Conservation (phyloP, 495 filamentous ascomycete species). For the Cenococcum geophilum region DNA sequence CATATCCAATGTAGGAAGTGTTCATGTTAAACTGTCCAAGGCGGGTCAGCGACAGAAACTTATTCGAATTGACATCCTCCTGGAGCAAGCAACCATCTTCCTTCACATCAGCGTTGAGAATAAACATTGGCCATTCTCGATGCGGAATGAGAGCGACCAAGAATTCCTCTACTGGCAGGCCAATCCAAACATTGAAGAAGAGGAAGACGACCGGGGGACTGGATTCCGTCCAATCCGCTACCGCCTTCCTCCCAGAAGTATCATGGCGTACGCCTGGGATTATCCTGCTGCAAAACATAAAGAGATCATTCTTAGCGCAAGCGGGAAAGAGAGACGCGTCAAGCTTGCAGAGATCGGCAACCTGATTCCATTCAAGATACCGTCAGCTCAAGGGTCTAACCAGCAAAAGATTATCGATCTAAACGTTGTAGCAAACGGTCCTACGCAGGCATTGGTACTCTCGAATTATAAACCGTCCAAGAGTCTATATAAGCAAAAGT, state of each 20-base stretch:
- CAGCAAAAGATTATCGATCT: constrained; percentile 84
- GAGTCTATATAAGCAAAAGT: constrained; percentile 88
- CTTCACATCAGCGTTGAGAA: constrained; percentile 82
- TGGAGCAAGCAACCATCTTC: constrained; percentile 90
- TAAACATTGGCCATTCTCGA: constrained; percentile 96
- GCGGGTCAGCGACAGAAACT: constrained; percentile 82
- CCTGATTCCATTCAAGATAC: constrained; percentile 78
- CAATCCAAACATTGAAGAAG: constrained; percentile 70
- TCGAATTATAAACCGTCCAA: constrained; percentile 93
- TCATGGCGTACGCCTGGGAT: constrained; percentile 99
- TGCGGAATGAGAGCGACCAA: constrained; percentile 93
- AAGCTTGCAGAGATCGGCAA: constrained; percentile 96
- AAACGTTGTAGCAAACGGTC: constrained; percentile 89
- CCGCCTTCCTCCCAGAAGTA: constrained; percentile 86
- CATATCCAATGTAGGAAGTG: constrained; percentile 85
- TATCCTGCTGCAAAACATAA: constrained; percentile 96
- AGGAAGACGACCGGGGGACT: constrained; percentile 67
- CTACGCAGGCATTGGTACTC: constrained; percentile 85
- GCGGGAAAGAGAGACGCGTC: constrained; percentile 78
- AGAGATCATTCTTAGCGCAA: constrained; percentile 74
- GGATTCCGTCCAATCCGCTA: constrained; percentile 89
- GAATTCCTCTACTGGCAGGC: constrained; percentile 95
- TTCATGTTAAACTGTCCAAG: constrained; percentile 89
- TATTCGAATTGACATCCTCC: constrained; percentile 78
- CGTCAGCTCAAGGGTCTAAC: constrained; percentile 50